Evolutionary conservation across 208 protist genomes (phyloP).

Genomic region (Trypanosoma mega): DNA sequence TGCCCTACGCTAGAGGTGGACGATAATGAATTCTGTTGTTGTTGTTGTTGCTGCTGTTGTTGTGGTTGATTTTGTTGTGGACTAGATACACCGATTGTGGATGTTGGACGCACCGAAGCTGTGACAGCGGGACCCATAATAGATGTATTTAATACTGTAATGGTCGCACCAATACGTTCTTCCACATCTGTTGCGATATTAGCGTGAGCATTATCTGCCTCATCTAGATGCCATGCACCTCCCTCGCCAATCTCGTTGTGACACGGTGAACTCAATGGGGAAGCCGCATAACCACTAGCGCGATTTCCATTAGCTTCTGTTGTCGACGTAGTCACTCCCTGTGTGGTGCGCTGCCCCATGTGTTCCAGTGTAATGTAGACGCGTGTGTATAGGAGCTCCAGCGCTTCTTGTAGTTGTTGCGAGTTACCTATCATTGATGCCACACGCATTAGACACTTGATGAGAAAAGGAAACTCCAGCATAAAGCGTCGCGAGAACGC

Average conservation of each 20-base stretch:
- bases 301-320: background rate
- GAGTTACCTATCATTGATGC: conserved; percentile 39
- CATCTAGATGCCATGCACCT: too few species aligned
- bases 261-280: background rate
- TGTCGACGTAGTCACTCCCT: conserved; percentile 8
- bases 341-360: conserved; percentile 46
- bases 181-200: too few species aligned
- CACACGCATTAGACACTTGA: conserved; percentile 59
- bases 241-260: background rate
- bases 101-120: background rate
- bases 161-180: too few species aligned
- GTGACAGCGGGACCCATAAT: conserved; percentile 3
- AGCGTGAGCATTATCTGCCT: too few species aligned
- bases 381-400: conserved; percentile 77
- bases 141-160: conserved; percentile 12
- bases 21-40: background rate
- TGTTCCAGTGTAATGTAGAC: conserved; percentile 62
- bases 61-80: too few species aligned
- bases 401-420: conserved; percentile 57
- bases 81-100: background rate
- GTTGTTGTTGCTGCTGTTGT: background rate
- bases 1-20: background rate
- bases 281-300: background rate
- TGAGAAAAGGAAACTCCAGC: conserved; percentile 71
- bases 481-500: conserved; percentile 71